phyloP scores from a whole-genome alignment of 768 basidiomycete species.

The Russula sp. region DNA sequence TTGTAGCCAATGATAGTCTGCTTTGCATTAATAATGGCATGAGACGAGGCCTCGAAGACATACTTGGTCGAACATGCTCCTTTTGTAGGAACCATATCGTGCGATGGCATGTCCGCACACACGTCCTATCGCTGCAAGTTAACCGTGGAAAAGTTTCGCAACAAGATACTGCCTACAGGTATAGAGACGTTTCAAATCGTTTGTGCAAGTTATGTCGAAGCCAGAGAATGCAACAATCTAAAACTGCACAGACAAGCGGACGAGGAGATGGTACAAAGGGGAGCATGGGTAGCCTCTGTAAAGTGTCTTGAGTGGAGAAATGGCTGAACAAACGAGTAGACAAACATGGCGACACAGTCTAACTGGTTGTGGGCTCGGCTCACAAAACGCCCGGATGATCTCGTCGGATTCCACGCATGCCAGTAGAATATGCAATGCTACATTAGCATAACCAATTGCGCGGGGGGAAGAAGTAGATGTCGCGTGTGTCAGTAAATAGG shows the following conservation, averaged over 20 bases:
- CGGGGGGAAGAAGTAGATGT: constrained; percentile 57
- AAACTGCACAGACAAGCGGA: constrained; percentile 52
- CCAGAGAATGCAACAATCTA: constrained; percentile 72
- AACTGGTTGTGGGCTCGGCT: constrained; percentile 43
- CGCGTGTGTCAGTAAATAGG: constrained; percentile 66
- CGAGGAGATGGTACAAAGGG: constrained; percentile 42
- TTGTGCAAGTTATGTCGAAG: constrained; percentile 68
- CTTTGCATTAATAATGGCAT: constrained; percentile 7
- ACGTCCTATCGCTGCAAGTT: constrained; percentile 39
- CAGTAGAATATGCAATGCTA: constrained; percentile 54
- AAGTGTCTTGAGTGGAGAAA: not conserved
- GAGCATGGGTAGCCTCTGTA: constrained; percentile 52
- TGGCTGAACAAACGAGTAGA: not conserved
- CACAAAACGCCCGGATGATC: constrained; percentile 47
- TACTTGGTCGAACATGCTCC: constrained; percentile 54
- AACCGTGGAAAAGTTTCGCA: not conserved
- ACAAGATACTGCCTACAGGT: constrained; percentile 44
- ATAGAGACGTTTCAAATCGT: constrained; percentile 54
- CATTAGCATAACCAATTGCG: constrained; percentile 58
- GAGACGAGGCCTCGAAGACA: constrained; percentile 24
- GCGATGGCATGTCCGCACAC: constrained; percentile 53
- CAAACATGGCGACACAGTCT: constrained; percentile 63
- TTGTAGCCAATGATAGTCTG: constrained; percentile 67
- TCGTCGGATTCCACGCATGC: constrained; percentile 49
- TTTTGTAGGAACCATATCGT: constrained; percentile 57